A percentile compares a stretch with the other conserved stretches of the same genome.
Evolutionary conservation across 176 grass and related monocot species (phyloP).

Genomic region (Cocos nucifera): DNA sequence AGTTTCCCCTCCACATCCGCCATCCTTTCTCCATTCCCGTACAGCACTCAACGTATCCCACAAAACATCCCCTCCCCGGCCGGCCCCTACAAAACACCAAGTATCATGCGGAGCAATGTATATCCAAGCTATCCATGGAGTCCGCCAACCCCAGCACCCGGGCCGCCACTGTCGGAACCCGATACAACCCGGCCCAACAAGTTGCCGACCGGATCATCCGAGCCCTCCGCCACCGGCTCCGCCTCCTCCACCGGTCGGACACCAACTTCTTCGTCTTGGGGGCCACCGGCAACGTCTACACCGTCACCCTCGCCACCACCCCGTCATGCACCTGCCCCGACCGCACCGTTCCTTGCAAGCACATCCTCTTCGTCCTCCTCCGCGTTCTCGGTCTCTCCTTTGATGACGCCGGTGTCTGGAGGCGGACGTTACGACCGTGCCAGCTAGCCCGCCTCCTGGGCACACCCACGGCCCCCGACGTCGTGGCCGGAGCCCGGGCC

Average conservation of each 20-base stretch:
- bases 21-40: too few relatives aligned
- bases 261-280: conserved; percentile 12
- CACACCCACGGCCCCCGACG: conserved; percentile 40
- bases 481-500: conserved; percentile 46
- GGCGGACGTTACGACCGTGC: conserved; percentile 49
- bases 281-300: conserved; percentile 84
- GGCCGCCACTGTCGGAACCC: conserved; percentile 14
- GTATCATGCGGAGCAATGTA: too few relatives aligned
- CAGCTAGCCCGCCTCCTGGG: conserved; percentile 52
- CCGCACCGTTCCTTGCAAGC: conserved; percentile 68
- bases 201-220: conserved; percentile 58
- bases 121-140: too few relatives aligned
- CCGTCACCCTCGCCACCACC: conserved; percentile 38
- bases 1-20: too few relatives aligned
- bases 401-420: conserved; percentile 82
- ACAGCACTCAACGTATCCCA: too few relatives aligned
- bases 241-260: conserved; percentile 19
- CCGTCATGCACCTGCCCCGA: conserved; percentile 90
- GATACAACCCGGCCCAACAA: conserved; percentile 18
- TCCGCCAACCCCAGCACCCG: too few relatives aligned
- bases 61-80: too few relatives aligned
- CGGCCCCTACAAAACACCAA: too few relatives aligned
- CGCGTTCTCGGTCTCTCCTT: conserved; percentile 75
- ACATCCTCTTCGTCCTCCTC: conserved; percentile 89
- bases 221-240: conserved; percentile 13